Evolutionary conservation across 805 yeast genomes (phyloP).

Genomic region (Hanseniaspora guilliermondii): DNA sequence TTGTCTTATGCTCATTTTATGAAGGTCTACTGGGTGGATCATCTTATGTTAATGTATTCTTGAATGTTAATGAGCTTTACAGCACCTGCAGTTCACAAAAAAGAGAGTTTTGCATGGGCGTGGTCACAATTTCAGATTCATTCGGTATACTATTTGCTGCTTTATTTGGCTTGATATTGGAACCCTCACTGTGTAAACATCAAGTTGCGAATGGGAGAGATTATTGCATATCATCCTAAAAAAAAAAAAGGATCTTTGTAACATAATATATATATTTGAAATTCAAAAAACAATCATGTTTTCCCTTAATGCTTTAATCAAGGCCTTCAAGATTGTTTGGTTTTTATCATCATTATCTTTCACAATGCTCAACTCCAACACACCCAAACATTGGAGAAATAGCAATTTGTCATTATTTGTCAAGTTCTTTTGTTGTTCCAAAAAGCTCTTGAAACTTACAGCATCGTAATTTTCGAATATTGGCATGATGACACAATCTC

Average conservation of each 20-base stretch:
- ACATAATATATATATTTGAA: neutral
- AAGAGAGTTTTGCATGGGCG: conserved; percentile 70
- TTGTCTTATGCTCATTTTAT: conserved; percentile 58
- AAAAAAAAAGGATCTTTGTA: neutral
- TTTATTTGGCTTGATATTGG: conserved; percentile 57
- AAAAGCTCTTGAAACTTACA: conserved; percentile 25
- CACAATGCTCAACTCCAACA: conserved; percentile 24
- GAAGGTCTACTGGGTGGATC: conserved; percentile 89
- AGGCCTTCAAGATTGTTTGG: conserved; percentile 47
- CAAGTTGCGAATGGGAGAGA: conserved; percentile 65
- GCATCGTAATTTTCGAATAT: conserved; percentile 34
- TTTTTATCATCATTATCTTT: conserved; percentile 43
- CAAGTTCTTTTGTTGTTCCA: conserved; percentile 27
- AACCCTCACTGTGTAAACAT: conserved; percentile 54
- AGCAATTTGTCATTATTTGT: conserved; percentile 33
- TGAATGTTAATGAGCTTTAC: conserved; percentile 51
- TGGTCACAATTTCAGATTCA: conserved; percentile 73
- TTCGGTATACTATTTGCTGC: conserved; percentile 81
- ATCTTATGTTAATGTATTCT: conserved; percentile 78
- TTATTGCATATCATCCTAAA: conserved; percentile 44
- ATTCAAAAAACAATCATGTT: conserved; percentile 20
- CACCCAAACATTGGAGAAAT: conserved; percentile 51
- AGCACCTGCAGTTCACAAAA: conserved; percentile 31
- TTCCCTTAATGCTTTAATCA: conserved; percentile 30
- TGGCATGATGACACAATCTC: conserved; percentile 44